phyloP scores from a whole-genome alignment of 768 basidiomycete genomes.

The Phylloporus sp. region DNA sequence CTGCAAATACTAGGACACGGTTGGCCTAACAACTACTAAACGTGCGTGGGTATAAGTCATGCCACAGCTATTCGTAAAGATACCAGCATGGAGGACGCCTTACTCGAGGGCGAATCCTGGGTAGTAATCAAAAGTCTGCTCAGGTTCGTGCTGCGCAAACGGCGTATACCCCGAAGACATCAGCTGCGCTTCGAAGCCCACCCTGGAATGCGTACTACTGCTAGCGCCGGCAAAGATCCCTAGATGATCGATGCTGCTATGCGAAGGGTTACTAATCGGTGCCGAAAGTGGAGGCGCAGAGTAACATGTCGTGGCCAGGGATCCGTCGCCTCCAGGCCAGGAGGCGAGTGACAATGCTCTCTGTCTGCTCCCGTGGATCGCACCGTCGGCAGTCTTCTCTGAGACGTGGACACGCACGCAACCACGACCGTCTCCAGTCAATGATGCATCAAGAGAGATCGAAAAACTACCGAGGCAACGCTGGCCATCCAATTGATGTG shows the following conservation, averaged over 20 bases:
- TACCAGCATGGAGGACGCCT: background rate
- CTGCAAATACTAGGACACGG: background rate
- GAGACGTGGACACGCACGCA: slow-evolving; percentile 68
- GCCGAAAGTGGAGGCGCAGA: slow-evolving; percentile 35
- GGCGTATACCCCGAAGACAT: slow-evolving; percentile 27
- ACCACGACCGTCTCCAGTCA: slow-evolving; percentile 64
- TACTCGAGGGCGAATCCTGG: slow-evolving; percentile 24
- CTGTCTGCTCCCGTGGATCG: slow-evolving; percentile 15
- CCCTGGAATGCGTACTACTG: slow-evolving; percentile 26
- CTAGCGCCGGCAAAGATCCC: slow-evolving; percentile 62
- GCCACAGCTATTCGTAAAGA: slow-evolving; percentile 13
- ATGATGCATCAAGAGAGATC: slow-evolving; percentile 67
- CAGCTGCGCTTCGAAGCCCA: slow-evolving; percentile 20
- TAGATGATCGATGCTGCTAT: slow-evolving; percentile 29
- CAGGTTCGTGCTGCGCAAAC: slow-evolving; percentile 26
- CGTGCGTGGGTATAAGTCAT: slow-evolving; percentile 13
- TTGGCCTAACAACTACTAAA: background rate
- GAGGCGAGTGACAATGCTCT: slow-evolving; percentile 19
- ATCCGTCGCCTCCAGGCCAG: slow-evolving; percentile 22
- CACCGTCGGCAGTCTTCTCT: slow-evolving; percentile 29
- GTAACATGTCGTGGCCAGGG: slow-evolving; percentile 20
- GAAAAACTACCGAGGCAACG: slow-evolving; percentile 52
- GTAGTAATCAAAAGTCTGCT: slow-evolving; percentile 29
- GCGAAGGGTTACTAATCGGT: slow-evolving; percentile 33
- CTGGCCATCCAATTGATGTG: slow-evolving; percentile 48